Conservation (phyloP, 2,329 filamentous ascomycete species). For the Cryoendolithus antarcticus region DNA sequence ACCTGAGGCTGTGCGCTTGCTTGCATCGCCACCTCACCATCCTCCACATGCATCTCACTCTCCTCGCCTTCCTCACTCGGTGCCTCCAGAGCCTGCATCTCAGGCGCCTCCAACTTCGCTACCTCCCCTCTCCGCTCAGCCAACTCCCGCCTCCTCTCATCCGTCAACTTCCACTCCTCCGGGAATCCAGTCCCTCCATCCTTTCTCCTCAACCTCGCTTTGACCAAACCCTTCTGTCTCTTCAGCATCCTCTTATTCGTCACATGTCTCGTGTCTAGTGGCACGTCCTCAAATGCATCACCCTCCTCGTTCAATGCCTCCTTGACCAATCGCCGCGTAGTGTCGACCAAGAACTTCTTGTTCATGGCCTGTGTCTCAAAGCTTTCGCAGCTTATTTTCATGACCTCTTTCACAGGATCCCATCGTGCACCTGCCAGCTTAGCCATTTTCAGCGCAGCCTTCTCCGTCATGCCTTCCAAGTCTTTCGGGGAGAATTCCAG, state of each 20-base stretch:
- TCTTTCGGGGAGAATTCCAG: slow-evolving; percentile 82
- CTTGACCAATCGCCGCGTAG: slow-evolving; percentile 59
- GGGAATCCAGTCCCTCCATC: slow-evolving; percentile 63
- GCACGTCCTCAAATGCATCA: slow-evolving; percentile 80
- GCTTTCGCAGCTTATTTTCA: slow-evolving; percentile 78
- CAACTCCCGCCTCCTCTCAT: slow-evolving; percentile 53
- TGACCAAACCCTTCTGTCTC: slow-evolving; percentile 5
- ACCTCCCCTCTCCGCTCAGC: slow-evolving; percentile 43
- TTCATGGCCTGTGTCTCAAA: slow-evolving; percentile 87
- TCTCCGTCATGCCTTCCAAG: slow-evolving; percentile 49
- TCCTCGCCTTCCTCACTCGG: slow-evolving; percentile 1
- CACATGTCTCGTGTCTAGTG: slow-evolving; percentile 72
- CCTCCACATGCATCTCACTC: slow-evolving; percentile 5
- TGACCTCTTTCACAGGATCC: slow-evolving; percentile 67
- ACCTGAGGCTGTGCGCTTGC: neutral
- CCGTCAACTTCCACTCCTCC: slow-evolving; percentile 67
- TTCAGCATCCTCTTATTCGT: slow-evolving; percentile 6
- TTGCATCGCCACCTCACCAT: slow-evolving; percentile 18
- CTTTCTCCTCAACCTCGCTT: slow-evolving; percentile 41
- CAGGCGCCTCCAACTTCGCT: slow-evolving; percentile 23
- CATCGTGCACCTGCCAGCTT: slow-evolving; percentile 79
- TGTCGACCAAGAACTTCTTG: slow-evolving; percentile 81
- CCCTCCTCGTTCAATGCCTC: slow-evolving; percentile 58
- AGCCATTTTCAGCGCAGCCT: slow-evolving; percentile 66
- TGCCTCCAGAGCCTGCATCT: slow-evolving; percentile 13